Evolutionary conservation across 2,329 filamentous ascomycete species (phyloP).

Genomic region (Onygenales sp.): DNA sequence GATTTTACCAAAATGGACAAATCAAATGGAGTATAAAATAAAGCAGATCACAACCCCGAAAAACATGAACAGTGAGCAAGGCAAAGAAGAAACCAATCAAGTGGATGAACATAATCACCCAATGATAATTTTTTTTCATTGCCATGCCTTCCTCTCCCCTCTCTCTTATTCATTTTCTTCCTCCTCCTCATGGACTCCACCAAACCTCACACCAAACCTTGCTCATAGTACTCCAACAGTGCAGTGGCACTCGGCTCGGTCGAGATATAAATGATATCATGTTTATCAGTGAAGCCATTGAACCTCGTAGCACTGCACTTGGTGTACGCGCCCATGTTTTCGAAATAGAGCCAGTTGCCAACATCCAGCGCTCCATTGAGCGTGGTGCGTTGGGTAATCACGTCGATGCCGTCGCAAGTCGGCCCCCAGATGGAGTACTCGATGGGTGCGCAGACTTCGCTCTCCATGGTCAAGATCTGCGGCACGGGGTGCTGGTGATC

Average conservation of each 20-base stretch:
- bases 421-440: constrained; percentile 98
- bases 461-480: constrained; percentile 62
- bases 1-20: neutral
- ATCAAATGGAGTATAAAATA: neutral
- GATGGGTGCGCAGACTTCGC: constrained; percentile 50
- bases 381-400: constrained; percentile 72
- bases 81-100: too few species aligned
- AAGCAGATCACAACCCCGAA: neutral
- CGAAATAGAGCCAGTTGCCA: constrained; percentile 97
- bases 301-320: constrained; percentile 96
- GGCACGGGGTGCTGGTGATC: constrained; percentile 90
- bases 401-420: constrained; percentile 95
- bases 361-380: constrained; percentile 74
- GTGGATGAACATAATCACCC: too few species aligned
- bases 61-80: neutral
- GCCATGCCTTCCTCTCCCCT: too few species aligned
- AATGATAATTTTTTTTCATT: too few species aligned
- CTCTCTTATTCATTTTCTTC: too few species aligned
- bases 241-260: constrained; percentile 82
- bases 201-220: neutral
- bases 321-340: constrained; percentile 97
- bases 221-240: constrained; percentile 46
- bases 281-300: constrained; percentile 90
- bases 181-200: too few species aligned
- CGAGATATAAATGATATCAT: constrained; percentile 89